These are phyloP conservation scores for Thielaviopsis populi DNA, from an alignment of 2,329 filamentous ascomycete species.

Conservation along the genomic window DNA sequence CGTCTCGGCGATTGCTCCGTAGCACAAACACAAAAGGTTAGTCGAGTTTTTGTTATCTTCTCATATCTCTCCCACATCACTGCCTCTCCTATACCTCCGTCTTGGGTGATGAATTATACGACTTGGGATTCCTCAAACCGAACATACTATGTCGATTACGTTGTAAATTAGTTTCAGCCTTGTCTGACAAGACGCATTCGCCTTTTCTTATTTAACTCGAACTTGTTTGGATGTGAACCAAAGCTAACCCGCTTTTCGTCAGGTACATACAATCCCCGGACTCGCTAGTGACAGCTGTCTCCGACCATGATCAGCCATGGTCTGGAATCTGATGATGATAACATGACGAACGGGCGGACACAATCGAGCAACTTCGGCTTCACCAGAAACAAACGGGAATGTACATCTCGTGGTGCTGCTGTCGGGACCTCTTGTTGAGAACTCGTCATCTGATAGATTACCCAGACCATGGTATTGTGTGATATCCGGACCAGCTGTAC, in stretches of 20 bases:
- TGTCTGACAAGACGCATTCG: slow-evolving; percentile 40
- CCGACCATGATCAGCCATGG: not conserved
- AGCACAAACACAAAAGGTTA: slow-evolving; percentile 32
- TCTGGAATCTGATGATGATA: slow-evolving; percentile 38
- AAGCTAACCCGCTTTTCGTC: slow-evolving; percentile 12
- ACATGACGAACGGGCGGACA: slow-evolving; percentile 57
- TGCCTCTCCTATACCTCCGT: slow-evolving; percentile 18
- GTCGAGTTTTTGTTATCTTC: slow-evolving; percentile 17
- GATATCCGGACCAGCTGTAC: slow-evolving; percentile 19
- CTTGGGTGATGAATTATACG: slow-evolving; percentile 44
- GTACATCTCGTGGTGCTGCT: slow-evolving; percentile 44
- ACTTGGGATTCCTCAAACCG: slow-evolving; percentile 56
- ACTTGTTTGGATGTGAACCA: slow-evolving; percentile 17
- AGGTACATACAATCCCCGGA: slow-evolving; percentile 16
- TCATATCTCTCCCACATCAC: slow-evolving; percentile 7
- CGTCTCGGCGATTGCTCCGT: not conserved
- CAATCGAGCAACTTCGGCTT: slow-evolving; percentile 38
- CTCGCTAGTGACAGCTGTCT: not conserved
- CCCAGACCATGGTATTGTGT: slow-evolving; percentile 19
- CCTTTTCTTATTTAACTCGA: slow-evolving; percentile 26
- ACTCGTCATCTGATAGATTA: slow-evolving; percentile 47
- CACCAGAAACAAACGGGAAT: slow-evolving; percentile 41
- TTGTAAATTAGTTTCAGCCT: slow-evolving; percentile 49
- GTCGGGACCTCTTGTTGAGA: slow-evolving; percentile 47
- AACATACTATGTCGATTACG: slow-evolving; percentile 49